Evolutionary conservation across 169 alveolate genomes (phyloP), one percentile per base, ranked within the genome.

Genomic region (Eimeria falciformis): DNA sequence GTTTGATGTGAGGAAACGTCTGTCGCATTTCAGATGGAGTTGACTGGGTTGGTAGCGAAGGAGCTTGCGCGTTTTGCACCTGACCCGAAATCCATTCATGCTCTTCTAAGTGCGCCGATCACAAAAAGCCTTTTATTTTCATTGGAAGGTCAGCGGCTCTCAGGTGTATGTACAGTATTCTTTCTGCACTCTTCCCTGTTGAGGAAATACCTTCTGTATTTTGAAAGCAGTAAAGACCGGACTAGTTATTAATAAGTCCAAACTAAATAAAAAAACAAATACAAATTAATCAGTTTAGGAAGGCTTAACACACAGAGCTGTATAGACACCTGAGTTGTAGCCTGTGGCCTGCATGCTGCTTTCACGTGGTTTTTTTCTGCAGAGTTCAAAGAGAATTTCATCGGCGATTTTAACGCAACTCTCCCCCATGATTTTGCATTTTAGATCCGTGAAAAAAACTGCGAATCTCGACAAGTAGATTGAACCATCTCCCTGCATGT

Each of bases 401-500:
- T 75, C 12, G 85, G 65, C 18, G 85, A 75, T 43, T 75, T 75
- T 47, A 23, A 43, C 43, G 27, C 85, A 6, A 40, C 66, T 14
- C 65, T 75, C 18, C 55, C 85, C 6, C 58, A 29, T 21, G 85
- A 75, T 43, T 25, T 33, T 3, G n/a, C n/a, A n/a, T n/a, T n/a
- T n/a, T n/a, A n/a, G n/a, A n/a, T n/a, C n/a, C n/a, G n/a, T n/a
- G n/a, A n/a, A n/a, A n/a, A n/a, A n/a, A n/a, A n/a, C n/a, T n/a
- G n/a, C n/a, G n/a, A n/a, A n/a, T n/a, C n/a, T n/a, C n/a, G n/a
- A n/a, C n/a, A n/a, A n/a, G n/a, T n/a, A n/a, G n/a, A n/a, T n/a
- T n/a, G n/a, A n/a, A n/a, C n/a, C n/a, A n/a, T n/a, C n/a, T n/a
- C n/a, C n/a, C n/a, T n/a, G n/a, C n/a, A n/a, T n/a, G n/a, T n/a